Base-by-base conservation (phyloP, 108 stramenopile genomes). In the Fragilariopsis cylindrus region DNA sequence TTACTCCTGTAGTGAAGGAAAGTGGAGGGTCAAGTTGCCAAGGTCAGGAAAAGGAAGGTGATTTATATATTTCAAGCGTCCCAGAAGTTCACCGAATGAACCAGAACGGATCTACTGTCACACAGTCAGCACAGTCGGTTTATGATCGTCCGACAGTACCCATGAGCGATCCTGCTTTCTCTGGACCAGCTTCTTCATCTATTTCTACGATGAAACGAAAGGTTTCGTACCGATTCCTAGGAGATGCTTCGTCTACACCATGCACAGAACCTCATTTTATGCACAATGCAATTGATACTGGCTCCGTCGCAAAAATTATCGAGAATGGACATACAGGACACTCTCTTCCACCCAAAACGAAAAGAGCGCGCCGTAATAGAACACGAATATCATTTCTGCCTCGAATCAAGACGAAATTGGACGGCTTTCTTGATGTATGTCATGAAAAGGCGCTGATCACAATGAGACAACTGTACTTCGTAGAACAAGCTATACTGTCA, bases 371-470 rank as follows among this genome's bases (percentile, higher is more conserved):
- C 65, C 85, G 89, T 40, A 91, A 89, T 53, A 84, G 88, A 54
- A 85, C 86, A 12, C 77, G 93, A 46, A 94, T 94, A 63, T 91
- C 91, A 15, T 91, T 91, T 70, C 76, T 94, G 18, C 93, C 93
- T 18, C 69, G 90, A 64, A 73, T 89, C 6, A 91, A 93, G 76
- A 86, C 77, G 65, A 89, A 81, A 53, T 74, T 87, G 44, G 86
- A 87, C 65, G 79, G 84, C 2, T 85, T 68, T 68, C 65, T 85
- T 44, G 83, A 84, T 60, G 76, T 83, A 5, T 74, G 78, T 57
- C 85, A 85, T 60, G 82, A 87, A 60, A 91, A 93, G 65, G 93
- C 93, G 5, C 70, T 94, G 67, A 75, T 82, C 4, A 81, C 85
- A 7, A 85, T 94, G 87, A 76, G 93, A 52, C 90, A 94, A 65